Conservation (phyloP, 73 alveolate species). For the Paramecium bursaria region DNA sequence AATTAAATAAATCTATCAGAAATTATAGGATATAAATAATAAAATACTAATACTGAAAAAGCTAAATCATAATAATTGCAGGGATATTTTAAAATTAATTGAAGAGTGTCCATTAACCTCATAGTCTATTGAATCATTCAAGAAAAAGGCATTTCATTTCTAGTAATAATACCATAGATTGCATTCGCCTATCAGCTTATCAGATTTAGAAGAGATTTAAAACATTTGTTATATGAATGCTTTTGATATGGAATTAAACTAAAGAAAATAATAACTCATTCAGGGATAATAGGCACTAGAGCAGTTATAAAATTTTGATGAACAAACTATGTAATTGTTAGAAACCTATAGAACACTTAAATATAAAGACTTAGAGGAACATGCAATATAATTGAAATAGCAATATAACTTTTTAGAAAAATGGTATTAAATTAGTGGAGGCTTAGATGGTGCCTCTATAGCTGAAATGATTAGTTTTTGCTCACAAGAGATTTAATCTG, state of each 20-base stretch:
- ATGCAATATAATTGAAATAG: not conserved
- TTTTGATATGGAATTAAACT: constrained; percentile 23
- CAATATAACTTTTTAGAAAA: not conserved
- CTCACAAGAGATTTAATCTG: no score
- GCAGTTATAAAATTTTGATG: not conserved
- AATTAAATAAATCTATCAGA: not conserved
- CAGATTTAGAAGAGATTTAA: constrained; percentile 18
- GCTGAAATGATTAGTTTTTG: no score
- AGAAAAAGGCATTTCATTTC: not conserved
- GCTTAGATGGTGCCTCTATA: no score
- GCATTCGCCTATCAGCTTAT: not conserved
- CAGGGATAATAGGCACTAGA: constrained; percentile 37
- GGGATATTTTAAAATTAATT: constrained; percentile 16
- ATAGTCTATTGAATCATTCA: not conserved
- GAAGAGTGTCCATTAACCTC: constrained; percentile 15
- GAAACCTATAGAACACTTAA: not conserved
- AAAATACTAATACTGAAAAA: constrained; percentile 1
- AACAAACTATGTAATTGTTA: not conserved
- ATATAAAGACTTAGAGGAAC: not conserved
- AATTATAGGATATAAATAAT: constrained; percentile 13
- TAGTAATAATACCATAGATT: not conserved
- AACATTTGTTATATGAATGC: not conserved
- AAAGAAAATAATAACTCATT: constrained; percentile 1
- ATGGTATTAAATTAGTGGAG: not conserved
- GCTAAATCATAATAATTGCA: not conserved